phyloP scores from a whole-genome alignment of 2,329 filamentous ascomycete genomes.

The Colletotrichum tofieldiae region DNA sequence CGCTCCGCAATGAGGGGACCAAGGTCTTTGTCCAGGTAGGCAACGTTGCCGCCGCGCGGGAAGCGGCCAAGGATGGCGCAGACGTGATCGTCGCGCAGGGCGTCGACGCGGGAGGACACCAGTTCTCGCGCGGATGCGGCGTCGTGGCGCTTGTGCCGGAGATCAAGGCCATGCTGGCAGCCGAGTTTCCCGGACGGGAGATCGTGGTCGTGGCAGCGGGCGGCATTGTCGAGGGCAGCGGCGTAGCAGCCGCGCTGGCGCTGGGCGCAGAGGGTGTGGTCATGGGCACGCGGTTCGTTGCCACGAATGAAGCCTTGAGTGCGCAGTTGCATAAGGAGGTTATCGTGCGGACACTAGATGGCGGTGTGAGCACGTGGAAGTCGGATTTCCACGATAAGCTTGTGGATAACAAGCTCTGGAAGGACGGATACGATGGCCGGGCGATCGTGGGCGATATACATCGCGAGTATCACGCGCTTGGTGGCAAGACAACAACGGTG shows the following conservation, averaged over 20 bases:
- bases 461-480: constrained; percentile 52
- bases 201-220: constrained; percentile 70
- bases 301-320: constrained; percentile 60
- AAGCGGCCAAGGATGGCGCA: constrained; percentile 63
- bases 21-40: constrained; percentile 75
- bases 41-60: constrained; percentile 69
- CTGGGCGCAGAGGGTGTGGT: constrained; percentile 63
- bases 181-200: constrained; percentile 52
- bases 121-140: constrained; percentile 68
- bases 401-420: constrained; percentile 57
- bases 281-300: constrained; percentile 64
- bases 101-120: constrained; percentile 76
- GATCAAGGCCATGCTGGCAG: constrained; percentile 63
- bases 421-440: constrained; percentile 61
- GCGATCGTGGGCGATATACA: constrained; percentile 59
- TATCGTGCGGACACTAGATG: constrained; percentile 60
- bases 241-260: constrained; percentile 68
- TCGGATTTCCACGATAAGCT: constrained; percentile 62
- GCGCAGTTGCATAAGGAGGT: constrained; percentile 58
- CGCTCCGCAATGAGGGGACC: constrained; percentile 54
- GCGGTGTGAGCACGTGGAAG: constrained; percentile 63
- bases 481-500: constrained; percentile 31
- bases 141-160: constrained; percentile 73
- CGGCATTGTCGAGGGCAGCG: constrained; percentile 71
- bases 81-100: constrained; percentile 76